Evolutionary conservation across 768 basidiomycete species (phyloP), one percentile per base, ranked within the genome.

Genomic region (Russula abietina): DNA sequence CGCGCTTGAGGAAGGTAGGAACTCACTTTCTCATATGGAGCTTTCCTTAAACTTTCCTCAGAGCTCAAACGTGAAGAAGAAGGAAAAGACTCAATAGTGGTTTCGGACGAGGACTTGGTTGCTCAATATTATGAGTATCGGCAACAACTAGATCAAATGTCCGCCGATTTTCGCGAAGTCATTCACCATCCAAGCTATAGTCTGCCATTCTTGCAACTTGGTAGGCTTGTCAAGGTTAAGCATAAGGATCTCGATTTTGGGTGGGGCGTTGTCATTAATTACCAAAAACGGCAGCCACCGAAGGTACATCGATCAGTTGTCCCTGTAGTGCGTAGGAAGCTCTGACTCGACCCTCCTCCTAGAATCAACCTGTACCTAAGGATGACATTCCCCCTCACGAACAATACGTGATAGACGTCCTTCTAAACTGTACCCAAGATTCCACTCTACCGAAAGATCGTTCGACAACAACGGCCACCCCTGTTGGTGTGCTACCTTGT

Each of bases 201-300:
- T n/a, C 74, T 98, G 28, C 94, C 95, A 0, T 98, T 98, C 81
- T 79, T 99, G 12, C 89, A 97, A 70, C 80, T 87, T 24, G 97
- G 97, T 33, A 86, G 97, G 4, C 79, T 98, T n/a, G 90, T 98
- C 53, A 90, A 89, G 70, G 82, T 99, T 69, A 89, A 89, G 71
- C 82, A 97, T 72, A 84, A 87, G 65, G 87, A 89, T 43, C 76
- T 87, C 16, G 90, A 99, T 74, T 98, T 96, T 73, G 96, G 96
- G 11, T 98, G 97, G 97, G 96, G 96, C 43, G 83, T 93, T 48
- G 84, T 98, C 56, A 82, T 98, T 70, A 95, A 93, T 72, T 98
- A 86, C 70, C 87, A 91, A 71, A 97, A 97, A 74, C 84, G 94
- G 0, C 68, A 86, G 24, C 83, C 86, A n/a, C 82, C 89, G 17